A percentile compares a stretch with the other conserved stretches of the same genome.
These are phyloP conservation scores for Neurospora africana DNA, from an alignment of 495 filamentous ascomycete genomes.

Conservation along the genomic window DNA sequence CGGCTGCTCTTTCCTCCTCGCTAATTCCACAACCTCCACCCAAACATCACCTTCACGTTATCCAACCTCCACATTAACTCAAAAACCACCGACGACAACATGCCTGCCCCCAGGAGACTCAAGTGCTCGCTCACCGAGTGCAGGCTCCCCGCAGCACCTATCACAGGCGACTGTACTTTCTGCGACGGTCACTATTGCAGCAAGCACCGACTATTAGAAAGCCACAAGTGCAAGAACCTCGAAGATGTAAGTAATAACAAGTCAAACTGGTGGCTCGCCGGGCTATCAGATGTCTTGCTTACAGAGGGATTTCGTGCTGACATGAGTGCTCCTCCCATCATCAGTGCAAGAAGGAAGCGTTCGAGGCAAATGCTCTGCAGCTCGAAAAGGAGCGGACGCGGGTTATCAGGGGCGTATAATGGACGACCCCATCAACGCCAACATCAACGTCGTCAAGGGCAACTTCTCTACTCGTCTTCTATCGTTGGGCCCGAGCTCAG, in stretches of 20 bases:
- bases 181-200: slow-evolving; percentile 89
- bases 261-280: slow-evolving; percentile 39
- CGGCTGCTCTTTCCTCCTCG: not conserved
- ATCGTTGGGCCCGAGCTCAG: not conserved
- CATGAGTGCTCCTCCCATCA: slow-evolving; percentile 9
- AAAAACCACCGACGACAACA: slow-evolving; percentile 31
- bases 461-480: not conserved
- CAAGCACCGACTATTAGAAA: slow-evolving; percentile 85
- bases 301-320: slow-evolving; percentile 23
- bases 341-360: slow-evolving; percentile 86
- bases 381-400: slow-evolving; percentile 79
- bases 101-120: slow-evolving; percentile 61
- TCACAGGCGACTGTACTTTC: slow-evolving; percentile 93
- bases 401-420: slow-evolving; percentile 40
- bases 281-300: slow-evolving; percentile 29
- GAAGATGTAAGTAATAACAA: slow-evolving; percentile 57
- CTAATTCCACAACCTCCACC: slow-evolving; percentile 9
- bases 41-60: slow-evolving; percentile 5
- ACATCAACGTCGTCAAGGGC: not conserved
- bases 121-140: slow-evolving; percentile 84
- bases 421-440: not conserved
- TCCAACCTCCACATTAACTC: not conserved
- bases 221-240: slow-evolving; percentile 85
- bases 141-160: slow-evolving; percentile 72
- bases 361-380: slow-evolving; percentile 85